These are phyloP conservation scores for Cynara cardunculus DNA, from an alignment of 129 eudicot genomes.

Conservation along the genomic window DNA sequence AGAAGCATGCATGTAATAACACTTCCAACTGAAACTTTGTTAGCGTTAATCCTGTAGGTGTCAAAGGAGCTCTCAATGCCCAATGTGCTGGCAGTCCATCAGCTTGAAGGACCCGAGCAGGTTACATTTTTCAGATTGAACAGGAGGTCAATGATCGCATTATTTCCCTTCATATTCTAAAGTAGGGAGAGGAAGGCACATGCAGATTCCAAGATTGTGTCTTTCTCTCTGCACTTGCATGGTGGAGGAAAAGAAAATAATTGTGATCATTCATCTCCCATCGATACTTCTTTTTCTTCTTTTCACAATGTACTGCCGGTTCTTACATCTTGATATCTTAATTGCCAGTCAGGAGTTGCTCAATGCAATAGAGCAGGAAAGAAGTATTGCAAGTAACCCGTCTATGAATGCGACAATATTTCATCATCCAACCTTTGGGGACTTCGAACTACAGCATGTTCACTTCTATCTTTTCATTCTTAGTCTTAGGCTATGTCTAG, in stretches of 20 bases:
- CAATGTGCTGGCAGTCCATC: slow-evolving; percentile 96
- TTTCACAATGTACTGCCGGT: background rate
- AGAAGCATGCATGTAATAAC: background rate
- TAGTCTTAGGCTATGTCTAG: background rate
- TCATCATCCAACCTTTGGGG: slow-evolving; percentile 94
- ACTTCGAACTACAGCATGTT: slow-evolving; percentile 94
- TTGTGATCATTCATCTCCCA: background rate
- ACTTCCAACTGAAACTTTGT: background rate
- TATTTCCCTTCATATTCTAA: slow-evolving; percentile 11
- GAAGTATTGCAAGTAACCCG: slow-evolving; percentile 61
- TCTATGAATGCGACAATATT: slow-evolving; percentile 75
- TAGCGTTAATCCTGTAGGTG: slow-evolving; percentile 50
- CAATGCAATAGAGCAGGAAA: slow-evolving; percentile 82
- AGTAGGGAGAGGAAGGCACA: slow-evolving; percentile 13
- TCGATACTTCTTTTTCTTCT: too few species aligned
- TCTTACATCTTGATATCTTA: slow-evolving; percentile 12
- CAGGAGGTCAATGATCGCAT: slow-evolving; percentile 6
- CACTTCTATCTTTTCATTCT: slow-evolving; percentile 1
- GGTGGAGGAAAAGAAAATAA: background rate
- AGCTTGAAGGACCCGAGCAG: slow-evolving; percentile 90
- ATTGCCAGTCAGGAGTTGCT: slow-evolving; percentile 90
- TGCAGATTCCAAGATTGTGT: background rate
- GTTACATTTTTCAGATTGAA: slow-evolving; percentile 25
- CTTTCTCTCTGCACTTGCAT: slow-evolving; percentile 7
- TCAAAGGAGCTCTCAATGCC: slow-evolving; percentile 97